Base-by-base conservation (phyloP, 805 yeast species). In the Hemisphaericaspora nanyangensis region DNA sequence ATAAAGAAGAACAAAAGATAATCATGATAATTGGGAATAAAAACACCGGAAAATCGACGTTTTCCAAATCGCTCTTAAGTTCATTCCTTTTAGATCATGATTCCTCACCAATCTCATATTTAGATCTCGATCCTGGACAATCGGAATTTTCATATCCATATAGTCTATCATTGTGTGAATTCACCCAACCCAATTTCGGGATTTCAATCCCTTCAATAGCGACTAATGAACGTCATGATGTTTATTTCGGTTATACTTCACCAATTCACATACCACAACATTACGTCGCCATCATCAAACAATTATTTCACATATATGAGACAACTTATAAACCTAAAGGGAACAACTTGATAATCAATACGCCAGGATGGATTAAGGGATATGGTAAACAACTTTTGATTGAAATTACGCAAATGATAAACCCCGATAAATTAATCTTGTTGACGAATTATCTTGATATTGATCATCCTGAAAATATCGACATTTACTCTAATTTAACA, bases 311-410 rank as follows among this genome's bases (percentile, higher is more conserved):
- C 2, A 53, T 54, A 11, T 74, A 59, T 34, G 20, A 19, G 4
- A 24, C 35, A 12, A 29, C 43, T 7, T 47, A 48, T 22, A 51
- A 34, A 38, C 55, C 51, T 4, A 47, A 46, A 8, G 63, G 63
- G 2, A 43, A 38, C 16, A 72, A 65, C 12, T 59, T 88, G 3
- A 56, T 89, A 1, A 70, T 90, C 4, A 89, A 89, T 51, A 77
- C 90, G 1, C 91, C 96, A 0, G 96, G 96, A 0, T 89, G 96
- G 96, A 76, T 88, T 22, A 85, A 85, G 58, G 97, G 96, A 0
- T 79, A 78, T 45, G 97, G 97, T 0, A 68, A 81, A 12, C 82
- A 79, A 34, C 60, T 89, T 7, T 65, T 85, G n/a, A 65, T 60
- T 12, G 62, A 69, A 19, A 60, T 84, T 2, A 64, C 80, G 2